A percentile compares a stretch with the other conserved stretches of the same genome.
Conservation (phyloP, 257 asterid species). For the Solanum medicagineum region DNA sequence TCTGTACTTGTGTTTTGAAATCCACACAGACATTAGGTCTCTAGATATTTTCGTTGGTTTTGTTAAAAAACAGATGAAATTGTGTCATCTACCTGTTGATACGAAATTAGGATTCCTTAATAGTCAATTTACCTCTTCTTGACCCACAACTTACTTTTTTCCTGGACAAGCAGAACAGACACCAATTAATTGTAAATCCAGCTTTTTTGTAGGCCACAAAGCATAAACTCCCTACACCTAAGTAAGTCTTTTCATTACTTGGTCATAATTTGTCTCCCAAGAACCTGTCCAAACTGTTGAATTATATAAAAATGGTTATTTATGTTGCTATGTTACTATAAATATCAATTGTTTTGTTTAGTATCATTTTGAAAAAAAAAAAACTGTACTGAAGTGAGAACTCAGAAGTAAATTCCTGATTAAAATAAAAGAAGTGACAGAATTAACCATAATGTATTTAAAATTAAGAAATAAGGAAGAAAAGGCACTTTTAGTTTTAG, state of each 20-base stretch:
- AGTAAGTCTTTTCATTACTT: neutral
- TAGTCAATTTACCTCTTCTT: neutral
- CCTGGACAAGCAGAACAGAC: neutral
- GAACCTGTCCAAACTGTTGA: neutral
- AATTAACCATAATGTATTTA: neutral
- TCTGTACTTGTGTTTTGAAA: neutral
- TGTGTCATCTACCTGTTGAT: neutral
- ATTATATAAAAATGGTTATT: neutral
- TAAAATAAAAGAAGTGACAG: neutral
- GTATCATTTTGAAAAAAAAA: neutral
- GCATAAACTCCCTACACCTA: neutral
- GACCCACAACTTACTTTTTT: neutral
- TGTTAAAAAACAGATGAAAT: neutral
- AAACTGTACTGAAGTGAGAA: neutral
- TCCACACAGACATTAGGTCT: neutral
- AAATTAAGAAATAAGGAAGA: neutral
- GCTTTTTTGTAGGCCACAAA: neutral
- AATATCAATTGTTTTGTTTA: neutral
- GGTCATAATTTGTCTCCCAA: neutral
- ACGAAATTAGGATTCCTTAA: neutral
- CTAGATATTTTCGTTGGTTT: neutral
- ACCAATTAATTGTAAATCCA: neutral
- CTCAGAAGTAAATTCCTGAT: neutral
- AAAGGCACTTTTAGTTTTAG: neutral
- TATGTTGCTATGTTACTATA: neutral